Evolutionary conservation across 495 filamentous ascomycete species (phyloP).

Genomic region (Trichoderma asperelloides): DNA sequence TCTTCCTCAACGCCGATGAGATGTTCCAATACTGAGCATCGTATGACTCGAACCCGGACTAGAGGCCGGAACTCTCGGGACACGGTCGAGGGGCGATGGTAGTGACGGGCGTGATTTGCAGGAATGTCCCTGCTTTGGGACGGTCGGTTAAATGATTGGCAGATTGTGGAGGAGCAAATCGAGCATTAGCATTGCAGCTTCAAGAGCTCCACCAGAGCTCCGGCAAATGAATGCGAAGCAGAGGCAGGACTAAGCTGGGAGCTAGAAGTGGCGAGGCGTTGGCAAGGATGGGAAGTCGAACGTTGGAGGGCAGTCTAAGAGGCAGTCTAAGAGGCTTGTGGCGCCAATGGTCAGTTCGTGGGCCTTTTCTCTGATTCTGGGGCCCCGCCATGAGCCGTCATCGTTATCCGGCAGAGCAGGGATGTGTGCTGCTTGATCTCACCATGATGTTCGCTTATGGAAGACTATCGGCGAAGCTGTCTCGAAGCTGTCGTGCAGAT

Average conservation of each 20-base stretch:
- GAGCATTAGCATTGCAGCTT: background rate
- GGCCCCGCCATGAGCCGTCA: conserved; percentile 1
- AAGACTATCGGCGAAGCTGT: background rate
- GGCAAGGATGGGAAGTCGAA: background rate
- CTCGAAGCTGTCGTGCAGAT: no score
- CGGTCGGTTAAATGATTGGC: background rate
- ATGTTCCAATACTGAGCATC: background rate
- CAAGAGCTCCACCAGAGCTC: background rate
- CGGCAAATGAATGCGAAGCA: background rate
- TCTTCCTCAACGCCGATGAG: background rate
- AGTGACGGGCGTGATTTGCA: conserved; percentile 4
- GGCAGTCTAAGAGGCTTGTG: background rate
- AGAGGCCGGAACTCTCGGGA: conserved; percentile 5
- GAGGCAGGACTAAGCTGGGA: background rate
- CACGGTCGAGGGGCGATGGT: conserved; percentile 6
- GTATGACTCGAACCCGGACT: background rate
- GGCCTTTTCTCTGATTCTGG: background rate
- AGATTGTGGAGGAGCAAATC: background rate
- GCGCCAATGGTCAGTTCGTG: background rate
- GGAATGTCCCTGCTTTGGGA: background rate
- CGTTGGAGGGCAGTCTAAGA: background rate
- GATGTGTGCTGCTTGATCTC: background rate
- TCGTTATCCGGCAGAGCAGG: background rate
- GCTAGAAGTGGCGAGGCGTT: background rate
- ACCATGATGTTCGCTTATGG: background rate